Base-by-base conservation (phyloP, 495 filamentous ascomycete species). In the Hyaloscypha finlandica region DNA sequence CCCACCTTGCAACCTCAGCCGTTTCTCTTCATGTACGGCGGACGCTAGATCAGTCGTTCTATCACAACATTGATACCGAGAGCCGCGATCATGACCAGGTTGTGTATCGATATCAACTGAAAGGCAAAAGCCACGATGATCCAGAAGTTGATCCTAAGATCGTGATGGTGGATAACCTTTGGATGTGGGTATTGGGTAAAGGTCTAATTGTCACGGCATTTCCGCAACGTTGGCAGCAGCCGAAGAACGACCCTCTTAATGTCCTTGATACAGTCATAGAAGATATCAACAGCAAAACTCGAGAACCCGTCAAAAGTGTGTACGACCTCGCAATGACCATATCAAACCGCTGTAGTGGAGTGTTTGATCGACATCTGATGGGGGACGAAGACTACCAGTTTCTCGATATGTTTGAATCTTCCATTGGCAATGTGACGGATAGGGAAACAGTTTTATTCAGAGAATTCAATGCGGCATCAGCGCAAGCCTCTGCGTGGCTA, bases 81-180 rank as follows among this genome's bases (percentile, higher is more conserved):
- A 81, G 77, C 25, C 84, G 89, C 20, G 89, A 92, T 67, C 77
- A 82, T 57, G 88, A 90, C 69, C 89, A 92, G 74, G 88, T 92
- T 5, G 88, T 92, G 3, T 90, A 86, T 68, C 82, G 89, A 5
- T 90, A 90, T 70, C 70, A 73, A 53, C 29, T 67, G 8, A 70
- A 65, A 37, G 84, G 81, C 67, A 75, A 78, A 65, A 75, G 74
- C 20, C 71, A 78, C 14, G 70, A 71, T 1, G 62, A 65, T 32
- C 35, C 20, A n/a, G 45, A 37, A 8, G 70, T 78, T n/a, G 86
- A 89, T 58, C 82, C 82, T 2, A 91, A 90, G 68, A 84, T 92
- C 11, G 88, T 90, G 71, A 92, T 91, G 88, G 89, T 92, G 5
- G 89, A 91, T 70, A 88, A 91, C 71, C 77, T 91, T 8, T 92